Percentiles rank a stretch among this genome's conserved stretches.
phyloP scores from a whole-genome alignment of 345 rosid genomes.

The Salix exigua region DNA sequence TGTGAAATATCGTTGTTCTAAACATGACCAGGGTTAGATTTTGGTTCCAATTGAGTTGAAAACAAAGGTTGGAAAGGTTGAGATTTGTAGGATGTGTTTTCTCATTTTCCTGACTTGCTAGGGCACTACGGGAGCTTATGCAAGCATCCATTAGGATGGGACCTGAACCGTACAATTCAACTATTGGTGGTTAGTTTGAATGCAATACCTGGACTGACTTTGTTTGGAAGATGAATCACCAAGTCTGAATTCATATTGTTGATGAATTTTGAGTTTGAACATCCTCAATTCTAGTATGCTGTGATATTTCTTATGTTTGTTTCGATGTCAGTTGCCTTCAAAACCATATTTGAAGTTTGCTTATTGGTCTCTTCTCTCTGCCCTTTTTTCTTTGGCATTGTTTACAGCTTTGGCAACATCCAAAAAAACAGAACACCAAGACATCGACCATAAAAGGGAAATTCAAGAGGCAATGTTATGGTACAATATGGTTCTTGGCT shows the following conservation, averaged over 20 bases:
- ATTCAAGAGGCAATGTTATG: constrained; percentile 67
- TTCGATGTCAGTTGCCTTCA: background rate
- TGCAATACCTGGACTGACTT: background rate
- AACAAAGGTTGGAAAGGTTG: background rate
- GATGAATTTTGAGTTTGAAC: background rate
- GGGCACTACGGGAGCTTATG: background rate
- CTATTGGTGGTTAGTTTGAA: constrained; percentile 1
- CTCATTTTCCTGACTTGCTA: background rate
- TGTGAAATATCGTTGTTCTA: background rate
- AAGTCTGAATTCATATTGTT: background rate
- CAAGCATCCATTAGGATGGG: background rate
- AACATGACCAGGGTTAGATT: background rate
- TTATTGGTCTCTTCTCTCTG: background rate
- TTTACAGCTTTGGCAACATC: constrained; percentile 37
- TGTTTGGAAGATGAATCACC: background rate
- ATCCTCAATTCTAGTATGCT: background rate
- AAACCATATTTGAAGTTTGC: background rate
- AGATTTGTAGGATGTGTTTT: constrained; percentile 2
- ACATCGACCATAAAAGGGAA: constrained; percentile 39
- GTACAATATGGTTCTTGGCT: constrained; percentile 78
- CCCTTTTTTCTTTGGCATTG: constrained; percentile 12
- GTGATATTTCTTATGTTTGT: background rate
- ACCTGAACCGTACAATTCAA: background rate
- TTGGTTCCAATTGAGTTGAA: background rate
- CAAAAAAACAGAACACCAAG: constrained; percentile 44